Evolutionary conservation across 1,139 yeast species (phyloP).

Genomic region (Pichia cactophila): DNA sequence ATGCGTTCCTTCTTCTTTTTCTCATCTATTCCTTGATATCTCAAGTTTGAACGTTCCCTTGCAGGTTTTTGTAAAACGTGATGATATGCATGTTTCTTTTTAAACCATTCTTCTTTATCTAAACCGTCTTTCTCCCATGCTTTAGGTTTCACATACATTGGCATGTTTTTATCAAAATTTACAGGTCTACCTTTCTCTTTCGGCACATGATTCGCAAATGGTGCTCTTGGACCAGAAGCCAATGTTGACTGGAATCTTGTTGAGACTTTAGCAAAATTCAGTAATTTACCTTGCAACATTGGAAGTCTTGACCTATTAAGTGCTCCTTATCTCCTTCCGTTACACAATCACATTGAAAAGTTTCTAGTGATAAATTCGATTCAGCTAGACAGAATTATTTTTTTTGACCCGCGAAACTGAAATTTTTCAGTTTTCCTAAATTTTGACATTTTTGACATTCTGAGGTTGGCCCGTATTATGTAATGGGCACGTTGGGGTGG

Average conservation of each 20-base stretch:
- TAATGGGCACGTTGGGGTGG: too few relatives aligned
- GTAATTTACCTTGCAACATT: background rate
- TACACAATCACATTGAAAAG: too few relatives aligned
- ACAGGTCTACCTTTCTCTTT: conserved; percentile 11
- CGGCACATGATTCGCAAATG: conserved; percentile 15
- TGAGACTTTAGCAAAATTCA: background rate
- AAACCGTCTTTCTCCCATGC: conserved; percentile 55
- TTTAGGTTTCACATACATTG: conserved; percentile 31
- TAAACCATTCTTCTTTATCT: conserved; percentile 49
- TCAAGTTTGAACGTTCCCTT: conserved; percentile 7
- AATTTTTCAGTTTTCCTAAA: too few relatives aligned
- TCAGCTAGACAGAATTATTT: too few relatives aligned
- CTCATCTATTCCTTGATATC: conserved; percentile 10
- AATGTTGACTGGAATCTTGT: background rate
- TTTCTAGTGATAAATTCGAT: too few relatives aligned
- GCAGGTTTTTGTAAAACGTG: conserved; percentile 38
- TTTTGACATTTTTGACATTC: too few relatives aligned
- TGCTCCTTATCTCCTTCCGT: too few relatives aligned
- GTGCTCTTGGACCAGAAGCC: conserved; percentile 19
- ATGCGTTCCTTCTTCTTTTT: conserved; percentile 5
- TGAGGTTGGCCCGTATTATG: too few relatives aligned
- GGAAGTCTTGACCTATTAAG: too few relatives aligned
- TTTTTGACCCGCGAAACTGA: too few relatives aligned
- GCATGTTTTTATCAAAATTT: conserved; percentile 39
- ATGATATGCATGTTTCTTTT: conserved; percentile 48